Evolutionary conservation across 768 basidiomycete genomes (phyloP).

Genomic region (Mycena maculata): DNA sequence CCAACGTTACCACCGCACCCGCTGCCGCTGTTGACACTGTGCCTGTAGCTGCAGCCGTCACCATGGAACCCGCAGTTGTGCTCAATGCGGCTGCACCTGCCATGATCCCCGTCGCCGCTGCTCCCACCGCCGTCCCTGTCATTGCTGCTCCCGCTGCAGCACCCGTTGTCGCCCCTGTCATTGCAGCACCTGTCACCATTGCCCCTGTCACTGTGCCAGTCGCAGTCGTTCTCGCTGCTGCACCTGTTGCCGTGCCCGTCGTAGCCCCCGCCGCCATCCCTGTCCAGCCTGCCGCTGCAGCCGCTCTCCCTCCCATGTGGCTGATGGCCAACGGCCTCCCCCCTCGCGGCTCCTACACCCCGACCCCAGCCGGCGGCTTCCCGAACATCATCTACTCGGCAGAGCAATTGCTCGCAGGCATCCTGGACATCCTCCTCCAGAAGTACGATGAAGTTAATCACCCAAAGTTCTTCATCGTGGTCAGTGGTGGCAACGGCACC

Average conservation of each 20-base stretch:
- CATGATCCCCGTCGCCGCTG: no score
- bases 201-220: no score
- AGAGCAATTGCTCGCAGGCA: not conserved
- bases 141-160: no score
- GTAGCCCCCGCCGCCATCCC: not conserved
- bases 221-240: not conserved
- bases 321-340: no score
- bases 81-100: no score
- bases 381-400: not conserved
- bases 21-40: no score
- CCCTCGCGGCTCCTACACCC: constrained; percentile 4
- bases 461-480: not conserved
- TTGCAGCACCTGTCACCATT: not conserved
- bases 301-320: not conserved
- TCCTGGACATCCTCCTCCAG: not conserved
- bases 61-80: no score
- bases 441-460: not conserved
- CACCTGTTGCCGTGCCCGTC: not conserved
- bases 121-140: no score
- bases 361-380: not conserved
- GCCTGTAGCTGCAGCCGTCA: no score
- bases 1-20: no score
- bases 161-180: no score
- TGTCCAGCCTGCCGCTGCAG: not conserved
- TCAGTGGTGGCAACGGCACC: not conserved